phyloP scores from a whole-genome alignment of 441 rosid species.

The Flueggea neowawraea region DNA sequence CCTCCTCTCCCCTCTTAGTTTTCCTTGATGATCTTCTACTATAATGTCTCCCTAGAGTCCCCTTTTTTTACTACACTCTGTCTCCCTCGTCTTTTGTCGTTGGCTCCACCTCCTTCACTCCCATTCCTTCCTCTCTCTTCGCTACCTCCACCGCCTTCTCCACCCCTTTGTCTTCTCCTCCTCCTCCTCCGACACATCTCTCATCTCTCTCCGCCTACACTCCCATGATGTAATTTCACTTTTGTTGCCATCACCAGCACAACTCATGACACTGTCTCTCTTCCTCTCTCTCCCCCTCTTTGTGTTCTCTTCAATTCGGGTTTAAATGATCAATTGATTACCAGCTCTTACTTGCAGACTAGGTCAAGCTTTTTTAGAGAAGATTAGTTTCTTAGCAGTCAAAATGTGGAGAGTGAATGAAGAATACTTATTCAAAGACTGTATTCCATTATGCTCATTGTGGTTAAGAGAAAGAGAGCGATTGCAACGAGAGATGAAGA shows the following conservation, averaged over 20 bases:
- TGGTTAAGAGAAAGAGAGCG: too few relatives aligned
- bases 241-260: too few relatives aligned
- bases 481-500: too few relatives aligned
- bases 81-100: slow-evolving; percentile 68
- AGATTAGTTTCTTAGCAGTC: slow-evolving; percentile 26
- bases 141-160: slow-evolving; percentile 43
- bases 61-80: slow-evolving; percentile 55
- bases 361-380: slow-evolving; percentile 30
- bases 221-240: too few relatives aligned
- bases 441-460: too few relatives aligned
- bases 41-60: slow-evolving; percentile 65
- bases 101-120: slow-evolving; percentile 70
- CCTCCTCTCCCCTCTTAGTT: slow-evolving; percentile 32
- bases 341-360: slow-evolving; percentile 30
- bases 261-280: too few relatives aligned
- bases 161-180: slow-evolving; percentile 50
- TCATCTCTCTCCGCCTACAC: slow-evolving; percentile 35
- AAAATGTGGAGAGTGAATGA: slow-evolving; percentile 25
- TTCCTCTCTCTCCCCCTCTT: too few relatives aligned
- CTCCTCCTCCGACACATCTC: slow-evolving; percentile 36
- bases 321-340: slow-evolving; percentile 24
- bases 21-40: slow-evolving; percentile 79
- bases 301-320: too few relatives aligned
- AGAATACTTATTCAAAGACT: slow-evolving; percentile 25
- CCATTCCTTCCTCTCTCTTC: slow-evolving; percentile 56